Base-by-base conservation (phyloP, 208 protist species). In the Acanthamoeba polyphaga region DNA sequence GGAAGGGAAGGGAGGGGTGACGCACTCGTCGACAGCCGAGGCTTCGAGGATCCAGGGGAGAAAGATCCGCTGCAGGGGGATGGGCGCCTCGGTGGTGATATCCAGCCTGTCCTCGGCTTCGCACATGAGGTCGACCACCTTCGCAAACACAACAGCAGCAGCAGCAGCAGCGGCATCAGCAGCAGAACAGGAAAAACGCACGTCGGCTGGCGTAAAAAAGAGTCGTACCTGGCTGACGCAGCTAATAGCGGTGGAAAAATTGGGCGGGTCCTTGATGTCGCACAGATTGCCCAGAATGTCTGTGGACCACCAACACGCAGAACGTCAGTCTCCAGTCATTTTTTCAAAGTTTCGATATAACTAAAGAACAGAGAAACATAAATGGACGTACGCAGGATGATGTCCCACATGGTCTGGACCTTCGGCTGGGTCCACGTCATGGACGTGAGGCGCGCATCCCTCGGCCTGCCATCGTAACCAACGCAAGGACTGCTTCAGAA, bases 11-110 rank as follows among this genome's bases (percentile, higher is more conserved):
- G 51, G 51, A 58, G 13, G 55, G 55, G 55, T 1, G 19, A 27
- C 38, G 58, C 55, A 94, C 92, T 94, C 92, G 10, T 87, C 92
- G 58, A 94, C 92, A 29, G 58, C 60, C 12, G 55, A 55, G 51
- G 92, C 92, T 68, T 94, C 92, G 62, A 94, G 92, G 58, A 94
- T 72, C 92, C 92, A 94, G 55, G 92, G 72, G 6, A 94, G 58
- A 34, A 94, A 94, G 29, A 94, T 72, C 24, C 24, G 38, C 43
- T 87, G 68, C 29, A 94, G 8, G 58, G 92, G 92, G 32, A 94
- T 70, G 19, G 92, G 92, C 7, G 92, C n/a, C 13, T 72, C 66
- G 46, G 43, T 51, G n/a, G 70, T 78, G 49, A 93, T 93, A 5
- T 93, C 88, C 38, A 93, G 58, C 34, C 88, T 32, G 64, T 93